phyloP scores from a whole-genome alignment of 2,329 filamentous ascomycete species.

The Fusarium circinatum region DNA sequence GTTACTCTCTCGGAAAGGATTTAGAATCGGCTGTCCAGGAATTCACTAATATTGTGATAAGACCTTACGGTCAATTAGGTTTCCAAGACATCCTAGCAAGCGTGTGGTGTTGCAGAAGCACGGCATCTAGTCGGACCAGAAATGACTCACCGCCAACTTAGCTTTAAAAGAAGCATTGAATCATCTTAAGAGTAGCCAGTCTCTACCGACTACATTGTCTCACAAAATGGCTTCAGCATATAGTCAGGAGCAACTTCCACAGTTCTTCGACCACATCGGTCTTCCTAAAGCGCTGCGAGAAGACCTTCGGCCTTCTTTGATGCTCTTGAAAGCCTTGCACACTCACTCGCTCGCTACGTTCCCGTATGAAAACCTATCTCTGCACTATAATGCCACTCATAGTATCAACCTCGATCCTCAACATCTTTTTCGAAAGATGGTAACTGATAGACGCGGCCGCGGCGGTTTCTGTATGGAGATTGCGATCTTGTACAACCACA shows the following conservation, averaged over 20 bases:
- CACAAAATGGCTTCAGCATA: slow-evolving; percentile 31
- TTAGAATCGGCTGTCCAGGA: neutral
- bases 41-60: neutral
- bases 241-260: slow-evolving; percentile 24
- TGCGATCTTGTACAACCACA: slow-evolving; percentile 64
- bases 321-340: slow-evolving; percentile 30
- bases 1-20: neutral
- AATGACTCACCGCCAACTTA: neutral
- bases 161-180: neutral
- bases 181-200: neutral
- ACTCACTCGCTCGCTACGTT: slow-evolving; percentile 48
- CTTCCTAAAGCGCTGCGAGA: slow-evolving; percentile 14
- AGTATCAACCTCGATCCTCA: slow-evolving; percentile 56
- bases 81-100: neutral
- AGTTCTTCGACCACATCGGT: slow-evolving; percentile 20
- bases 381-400: slow-evolving; percentile 60
- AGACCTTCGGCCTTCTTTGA: slow-evolving; percentile 11
- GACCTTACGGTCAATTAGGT: neutral
- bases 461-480: slow-evolving; percentile 73
- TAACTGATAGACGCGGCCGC: slow-evolving; percentile 52
- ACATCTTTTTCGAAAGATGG: slow-evolving; percentile 60
- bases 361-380: slow-evolving; percentile 66
- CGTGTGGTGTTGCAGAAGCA: neutral
- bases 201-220: neutral
- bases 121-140: neutral